Evolutionary conservation across 352 stramenopile species (phyloP), one percentile per base, ranked within the genome.

Genomic region (Phytophthora cryptogea): DNA sequence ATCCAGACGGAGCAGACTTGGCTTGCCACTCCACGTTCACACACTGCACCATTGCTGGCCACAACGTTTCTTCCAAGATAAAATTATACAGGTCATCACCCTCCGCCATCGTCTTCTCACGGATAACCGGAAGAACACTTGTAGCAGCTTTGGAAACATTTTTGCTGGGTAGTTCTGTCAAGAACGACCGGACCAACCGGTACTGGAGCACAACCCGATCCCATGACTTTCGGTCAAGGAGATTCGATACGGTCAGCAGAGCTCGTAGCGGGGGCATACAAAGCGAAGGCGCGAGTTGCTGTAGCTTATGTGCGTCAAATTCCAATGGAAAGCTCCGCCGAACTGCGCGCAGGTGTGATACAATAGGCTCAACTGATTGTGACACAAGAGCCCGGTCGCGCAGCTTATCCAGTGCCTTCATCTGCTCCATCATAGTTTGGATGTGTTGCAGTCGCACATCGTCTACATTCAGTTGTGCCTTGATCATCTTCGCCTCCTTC

Each of bases 71-170:
- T 53, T 94, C 85, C 30, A 94, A 55, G 4, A 94, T 77, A 36
- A 77, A 84, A 48, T 94, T 94, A 66, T 90, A 92, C 9, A 90
- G 52, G 26, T 90, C 78, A 44, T 87, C 76, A 8, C 79, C 78
- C 14, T 80, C 59, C 4, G 63, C 74, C 59, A 76, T 74, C 0
- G 72, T 68, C 43, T 89, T 87, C 35, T 91, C 80, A 35, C 75
- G 76, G 42, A 93, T 91, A 13, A 88, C 66, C 8, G 83, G 76
- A 27, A 91, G 82, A 10, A 90, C 67, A 43, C 64, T 69, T 20
- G 63, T 39, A 10, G 44, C 8, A 41, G 54, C 9, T 7, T 31
- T 66, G 36, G 37, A 16, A 10, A 30, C 43, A 32, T 16, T 41
- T 37, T 39, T 57, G 17, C 59, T 63, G 6, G 71, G 62, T 11